phyloP scores from a whole-genome alignment of 768 basidiomycete species.

The Daedaleopsis sinensis region DNA sequence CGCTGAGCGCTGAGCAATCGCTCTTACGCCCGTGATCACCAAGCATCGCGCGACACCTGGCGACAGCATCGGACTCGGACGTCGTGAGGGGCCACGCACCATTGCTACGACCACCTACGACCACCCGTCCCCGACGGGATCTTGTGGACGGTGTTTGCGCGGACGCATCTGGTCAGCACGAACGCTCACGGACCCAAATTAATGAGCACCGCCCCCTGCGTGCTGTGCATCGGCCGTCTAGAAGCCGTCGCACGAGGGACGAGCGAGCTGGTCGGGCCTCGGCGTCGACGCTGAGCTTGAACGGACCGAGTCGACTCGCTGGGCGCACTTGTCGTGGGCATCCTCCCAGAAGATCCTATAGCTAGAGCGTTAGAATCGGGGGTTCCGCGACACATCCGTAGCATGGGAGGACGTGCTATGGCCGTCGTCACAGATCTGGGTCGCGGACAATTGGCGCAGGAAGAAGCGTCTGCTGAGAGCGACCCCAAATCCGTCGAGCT shows the following conservation, averaged over 20 bases:
- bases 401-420: too few relatives aligned
- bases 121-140: neutral
- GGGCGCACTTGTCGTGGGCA: neutral
- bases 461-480: neutral
- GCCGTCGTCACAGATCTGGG: neutral
- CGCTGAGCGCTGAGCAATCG: too few relatives aligned
- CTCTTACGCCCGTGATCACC: too few relatives aligned
- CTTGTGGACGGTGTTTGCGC: neutral
- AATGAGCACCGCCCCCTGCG: neutral
- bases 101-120: neutral
- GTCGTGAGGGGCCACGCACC: neutral
- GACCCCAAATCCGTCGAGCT: conserved; percentile 4
- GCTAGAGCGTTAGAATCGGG: neutral
- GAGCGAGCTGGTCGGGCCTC: neutral
- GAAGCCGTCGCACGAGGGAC: neutral
- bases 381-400: neutral
- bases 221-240: neutral
- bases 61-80: neutral
- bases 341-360: neutral
- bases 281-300: neutral
- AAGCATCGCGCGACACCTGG: too few relatives aligned
- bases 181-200: neutral
- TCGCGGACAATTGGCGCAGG: neutral
- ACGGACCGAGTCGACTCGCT: neutral
- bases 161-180: neutral